Conservation (phyloP, 2,329 filamentous ascomycete species). For the Beauveria sp. region DNA sequence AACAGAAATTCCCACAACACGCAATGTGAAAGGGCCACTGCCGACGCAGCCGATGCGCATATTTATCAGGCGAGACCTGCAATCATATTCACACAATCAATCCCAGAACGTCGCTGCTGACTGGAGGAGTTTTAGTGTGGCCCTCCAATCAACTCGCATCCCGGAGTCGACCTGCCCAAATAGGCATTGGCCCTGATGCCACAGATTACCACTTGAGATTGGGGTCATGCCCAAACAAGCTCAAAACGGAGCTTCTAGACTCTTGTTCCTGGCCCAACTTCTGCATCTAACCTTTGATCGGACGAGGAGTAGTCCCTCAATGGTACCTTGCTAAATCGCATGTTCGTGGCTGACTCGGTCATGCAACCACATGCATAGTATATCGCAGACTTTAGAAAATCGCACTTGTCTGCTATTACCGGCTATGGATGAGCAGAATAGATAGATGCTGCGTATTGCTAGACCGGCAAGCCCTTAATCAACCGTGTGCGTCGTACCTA, state of each 20-base stretch:
- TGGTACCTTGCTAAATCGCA: not conserved
- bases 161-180: conserved; percentile 32
- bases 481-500: not conserved
- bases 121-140: not conserved
- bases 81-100: not conserved
- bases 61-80: not conserved
- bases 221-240: not conserved
- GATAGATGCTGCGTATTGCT: not conserved
- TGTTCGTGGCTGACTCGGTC: not conserved
- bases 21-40: not conserved
- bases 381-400: not conserved
- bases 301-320: not conserved
- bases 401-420: not conserved
- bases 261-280: not conserved
- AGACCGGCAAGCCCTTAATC: not conserved
- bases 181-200: conserved; percentile 2
- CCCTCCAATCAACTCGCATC: conserved; percentile 23
- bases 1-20: not conserved
- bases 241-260: not conserved
- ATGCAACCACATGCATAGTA: not conserved
- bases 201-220: not conserved
- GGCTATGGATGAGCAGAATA: not conserved
- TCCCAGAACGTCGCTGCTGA: conserved; percentile 9
- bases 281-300: not conserved
- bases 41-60: not conserved